These are phyloP conservation scores for Flaveria floridana DNA, from an alignment of 140 eudicot species.

Conservation along the genomic window DNA sequence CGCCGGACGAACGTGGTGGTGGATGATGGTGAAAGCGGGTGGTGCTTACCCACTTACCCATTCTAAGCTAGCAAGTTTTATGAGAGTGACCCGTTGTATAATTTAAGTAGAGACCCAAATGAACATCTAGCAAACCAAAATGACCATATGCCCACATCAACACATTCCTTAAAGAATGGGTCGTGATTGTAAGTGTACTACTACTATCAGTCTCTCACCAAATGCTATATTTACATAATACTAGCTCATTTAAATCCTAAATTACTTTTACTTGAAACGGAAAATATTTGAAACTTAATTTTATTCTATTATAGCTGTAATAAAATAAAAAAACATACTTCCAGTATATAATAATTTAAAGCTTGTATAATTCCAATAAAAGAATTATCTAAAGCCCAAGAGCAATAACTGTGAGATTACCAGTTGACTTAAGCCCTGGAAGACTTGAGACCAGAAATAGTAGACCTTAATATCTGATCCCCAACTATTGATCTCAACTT, in stretches of 20 bases:
- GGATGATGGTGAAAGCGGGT: background rate
- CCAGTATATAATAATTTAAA: background rate
- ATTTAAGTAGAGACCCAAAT: background rate
- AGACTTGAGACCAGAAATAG: conserved; percentile 50
- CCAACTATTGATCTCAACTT: conserved; percentile 70
- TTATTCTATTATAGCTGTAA: background rate
- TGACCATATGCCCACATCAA: background rate
- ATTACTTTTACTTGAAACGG: background rate
- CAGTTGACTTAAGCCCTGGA: conserved; percentile 39
- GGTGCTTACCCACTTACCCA: background rate
- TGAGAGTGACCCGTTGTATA: background rate
- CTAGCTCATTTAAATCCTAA: background rate
- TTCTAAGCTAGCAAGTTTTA: background rate
- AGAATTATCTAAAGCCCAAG: conserved; percentile 5
- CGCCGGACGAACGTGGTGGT: background rate
- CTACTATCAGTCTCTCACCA: background rate
- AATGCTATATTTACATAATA: background rate
- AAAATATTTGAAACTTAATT: background rate
- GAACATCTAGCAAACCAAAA: background rate
- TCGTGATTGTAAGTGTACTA: background rate
- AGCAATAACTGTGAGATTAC: conserved; percentile 11
- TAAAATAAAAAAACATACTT: background rate
- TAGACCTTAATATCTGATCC: conserved; percentile 56
- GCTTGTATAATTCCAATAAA: background rate
- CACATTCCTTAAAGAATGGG: background rate